phyloP scores from a whole-genome alignment of 1,284 basidiomycete species.

The Leccinum fallax region DNA sequence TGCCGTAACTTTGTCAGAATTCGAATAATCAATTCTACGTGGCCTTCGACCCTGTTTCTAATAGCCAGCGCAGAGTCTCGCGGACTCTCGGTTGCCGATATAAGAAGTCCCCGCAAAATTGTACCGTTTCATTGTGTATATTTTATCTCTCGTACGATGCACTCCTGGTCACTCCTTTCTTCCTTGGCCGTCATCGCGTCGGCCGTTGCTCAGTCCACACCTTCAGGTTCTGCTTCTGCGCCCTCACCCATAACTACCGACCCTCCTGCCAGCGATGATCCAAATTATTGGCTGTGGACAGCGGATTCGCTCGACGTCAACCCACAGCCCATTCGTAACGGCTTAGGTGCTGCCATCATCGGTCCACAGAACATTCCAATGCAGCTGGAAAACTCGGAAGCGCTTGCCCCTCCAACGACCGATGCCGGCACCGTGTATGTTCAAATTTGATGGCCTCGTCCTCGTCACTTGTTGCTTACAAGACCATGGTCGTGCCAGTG shows the following conservation, averaged over 20 bases:
- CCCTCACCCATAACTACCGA: slow-evolving; percentile 31
- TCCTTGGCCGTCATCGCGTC: slow-evolving; percentile 24
- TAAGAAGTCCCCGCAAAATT: slow-evolving; percentile 22
- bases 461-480: slow-evolving; percentile 1
- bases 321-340: slow-evolving; percentile 42
- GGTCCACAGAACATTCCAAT: slow-evolving; percentile 53
- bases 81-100: slow-evolving; percentile 9
- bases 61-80: background rate
- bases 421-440: slow-evolving; percentile 46
- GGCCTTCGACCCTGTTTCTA: slow-evolving; percentile 13
- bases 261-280: slow-evolving; percentile 36
- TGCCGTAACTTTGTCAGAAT: slow-evolving; percentile 11
- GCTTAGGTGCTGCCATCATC: slow-evolving; percentile 43
- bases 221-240: slow-evolving; percentile 26
- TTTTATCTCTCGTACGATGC: slow-evolving; percentile 25
- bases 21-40: background rate
- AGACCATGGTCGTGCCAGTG: slow-evolving; percentile 17
- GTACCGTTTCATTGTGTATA: slow-evolving; percentile 18
- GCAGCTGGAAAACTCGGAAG: slow-evolving; percentile 50
- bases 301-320: slow-evolving; percentile 19
- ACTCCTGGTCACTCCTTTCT: slow-evolving; percentile 32
- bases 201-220: slow-evolving; percentile 22
- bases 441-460: no score
- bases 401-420: slow-evolving; percentile 54
- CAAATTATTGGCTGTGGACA: slow-evolving; percentile 37